These are phyloP conservation scores for Austroboletus rostrupii DNA, from an alignment of 1,284 basidiomycete species.

Conservation along the genomic window DNA sequence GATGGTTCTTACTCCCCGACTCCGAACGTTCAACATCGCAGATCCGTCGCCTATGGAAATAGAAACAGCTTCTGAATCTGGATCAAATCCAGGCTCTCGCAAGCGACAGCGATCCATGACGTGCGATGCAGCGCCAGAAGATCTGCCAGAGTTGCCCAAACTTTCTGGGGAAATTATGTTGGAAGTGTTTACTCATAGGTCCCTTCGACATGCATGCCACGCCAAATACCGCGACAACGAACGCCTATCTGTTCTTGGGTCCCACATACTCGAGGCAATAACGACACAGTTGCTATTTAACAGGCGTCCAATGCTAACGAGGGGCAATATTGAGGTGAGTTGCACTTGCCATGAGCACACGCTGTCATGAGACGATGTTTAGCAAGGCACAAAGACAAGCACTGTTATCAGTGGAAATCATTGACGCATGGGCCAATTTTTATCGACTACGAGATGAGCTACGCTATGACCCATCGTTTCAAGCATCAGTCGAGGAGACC, in stretches of 20 bases:
- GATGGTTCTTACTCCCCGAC: constrained; percentile 35
- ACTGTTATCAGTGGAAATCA: constrained; percentile 42
- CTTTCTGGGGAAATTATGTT: constrained; percentile 52
- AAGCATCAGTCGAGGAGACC: constrained; percentile 37
- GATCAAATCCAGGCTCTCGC: constrained; percentile 24
- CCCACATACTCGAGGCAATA: constrained; percentile 46
- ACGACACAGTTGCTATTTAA: constrained; percentile 50
- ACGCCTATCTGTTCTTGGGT: constrained; percentile 53
- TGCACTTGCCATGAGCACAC: constrained; percentile 8
- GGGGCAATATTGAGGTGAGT: constrained; percentile 48
- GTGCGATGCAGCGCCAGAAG: constrained; percentile 27
- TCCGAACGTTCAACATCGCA: constrained; percentile 33
- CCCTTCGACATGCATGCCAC: constrained; percentile 46
- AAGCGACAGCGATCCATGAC: constrained; percentile 32
- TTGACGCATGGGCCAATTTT: constrained; percentile 54
- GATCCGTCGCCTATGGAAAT: constrained; percentile 34
- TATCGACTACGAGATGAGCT: constrained; percentile 59
- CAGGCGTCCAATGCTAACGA: constrained; percentile 50
- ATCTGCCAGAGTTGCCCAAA: constrained; percentile 38
- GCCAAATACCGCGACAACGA: constrained; percentile 54
- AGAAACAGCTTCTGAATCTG: constrained; percentile 27
- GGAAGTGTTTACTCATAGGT: constrained; percentile 65
- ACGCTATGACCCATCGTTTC: constrained; percentile 47
- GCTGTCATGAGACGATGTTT: constrained; percentile 24
- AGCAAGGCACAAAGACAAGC: constrained; percentile 34